A percentile compares a stretch with the other conserved stretches of the same genome.
Conservation (phyloP, 345 rosid genomes). For the Lenwebbia sp. region DNA sequence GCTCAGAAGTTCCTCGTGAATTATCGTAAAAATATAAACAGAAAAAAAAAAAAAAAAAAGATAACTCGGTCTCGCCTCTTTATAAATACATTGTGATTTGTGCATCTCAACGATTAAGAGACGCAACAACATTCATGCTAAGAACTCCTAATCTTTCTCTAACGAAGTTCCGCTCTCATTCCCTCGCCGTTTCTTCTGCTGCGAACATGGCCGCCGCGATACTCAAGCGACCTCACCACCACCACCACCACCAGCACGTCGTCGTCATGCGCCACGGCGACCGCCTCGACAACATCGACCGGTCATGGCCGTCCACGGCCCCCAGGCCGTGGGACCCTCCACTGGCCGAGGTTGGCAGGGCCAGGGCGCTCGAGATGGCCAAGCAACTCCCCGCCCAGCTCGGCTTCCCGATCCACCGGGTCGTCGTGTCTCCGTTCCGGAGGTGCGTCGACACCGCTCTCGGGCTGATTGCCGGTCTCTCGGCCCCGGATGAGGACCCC, state of each 20-base stretch:
- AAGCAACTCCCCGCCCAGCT: constrained; percentile 32
- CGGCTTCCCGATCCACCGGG: constrained; percentile 67
- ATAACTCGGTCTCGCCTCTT: neutral
- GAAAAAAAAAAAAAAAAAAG: no score
- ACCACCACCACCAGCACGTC: constrained; percentile 34
- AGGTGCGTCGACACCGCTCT: constrained; percentile 82
- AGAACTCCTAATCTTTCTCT: neutral
- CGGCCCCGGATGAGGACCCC: constrained; percentile 24
- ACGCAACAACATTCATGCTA: neutral
- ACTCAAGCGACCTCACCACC: neutral
- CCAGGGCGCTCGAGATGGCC: constrained; percentile 48
- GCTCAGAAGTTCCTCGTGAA: neutral
- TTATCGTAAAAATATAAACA: no score
- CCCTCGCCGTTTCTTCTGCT: neutral
- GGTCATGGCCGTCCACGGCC: constrained; percentile 48
- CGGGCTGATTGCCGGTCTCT: constrained; percentile 52
- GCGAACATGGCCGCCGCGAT: neutral
- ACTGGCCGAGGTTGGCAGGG: constrained; percentile 31
- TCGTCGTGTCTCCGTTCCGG: constrained; percentile 77
- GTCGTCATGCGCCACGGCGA: constrained; percentile 94
- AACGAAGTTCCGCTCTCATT: neutral
- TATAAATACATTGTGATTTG: neutral
- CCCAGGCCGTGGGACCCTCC: constrained; percentile 83
- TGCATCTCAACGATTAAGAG: neutral
- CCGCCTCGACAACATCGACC: constrained; percentile 60